Evolutionary conservation across 73 alveolate species (phyloP).

Genomic region (Tetrahymena malaccensis): DNA sequence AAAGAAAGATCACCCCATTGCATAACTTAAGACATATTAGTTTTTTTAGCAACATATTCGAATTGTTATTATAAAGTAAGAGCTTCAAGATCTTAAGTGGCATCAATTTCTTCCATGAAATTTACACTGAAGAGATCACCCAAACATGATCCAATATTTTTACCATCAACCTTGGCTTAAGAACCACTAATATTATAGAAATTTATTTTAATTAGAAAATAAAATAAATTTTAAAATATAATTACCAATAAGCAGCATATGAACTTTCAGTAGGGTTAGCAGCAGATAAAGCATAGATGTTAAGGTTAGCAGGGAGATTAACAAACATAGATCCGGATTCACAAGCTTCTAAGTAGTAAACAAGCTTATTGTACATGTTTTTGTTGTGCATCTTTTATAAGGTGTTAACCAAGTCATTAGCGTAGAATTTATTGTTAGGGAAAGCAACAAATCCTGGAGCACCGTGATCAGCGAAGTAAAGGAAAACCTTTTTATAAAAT

Average conservation of each 20-base stretch:
- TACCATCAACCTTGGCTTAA: constrained; percentile 86
- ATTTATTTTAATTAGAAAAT: neutral
- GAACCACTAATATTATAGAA: constrained; percentile 59
- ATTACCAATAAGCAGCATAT: constrained; percentile 83
- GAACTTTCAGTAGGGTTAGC: constrained; percentile 91
- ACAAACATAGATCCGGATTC: constrained; percentile 96
- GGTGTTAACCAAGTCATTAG: constrained; percentile 66
- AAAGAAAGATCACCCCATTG: constrained; percentile 76
- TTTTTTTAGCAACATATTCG: constrained; percentile 48
- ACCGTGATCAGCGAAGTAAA: constrained; percentile 96
- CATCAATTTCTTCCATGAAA: constrained; percentile 95
- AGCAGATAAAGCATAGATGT: constrained; percentile 90
- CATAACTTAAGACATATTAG: constrained; percentile 71
- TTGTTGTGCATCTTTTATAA: constrained; percentile 74
- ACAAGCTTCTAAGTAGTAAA: constrained; percentile 95
- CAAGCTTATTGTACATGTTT: constrained; percentile 79
- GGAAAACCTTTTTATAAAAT: constrained; percentile 28
- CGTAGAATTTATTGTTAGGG: constrained; percentile 72
- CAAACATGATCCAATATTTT: constrained; percentile 90
- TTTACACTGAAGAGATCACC: constrained; percentile 95
- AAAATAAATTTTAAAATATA: neutral
- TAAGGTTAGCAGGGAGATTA: constrained; percentile 20
- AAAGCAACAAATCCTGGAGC: constrained; percentile 80
- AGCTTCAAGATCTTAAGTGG: constrained; percentile 45
- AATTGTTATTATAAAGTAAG: constrained; percentile 68